These are phyloP conservation scores for Chrysochromulina parva DNA, from an alignment of 78 protist genomes.

Conservation along the genomic window DNA sequence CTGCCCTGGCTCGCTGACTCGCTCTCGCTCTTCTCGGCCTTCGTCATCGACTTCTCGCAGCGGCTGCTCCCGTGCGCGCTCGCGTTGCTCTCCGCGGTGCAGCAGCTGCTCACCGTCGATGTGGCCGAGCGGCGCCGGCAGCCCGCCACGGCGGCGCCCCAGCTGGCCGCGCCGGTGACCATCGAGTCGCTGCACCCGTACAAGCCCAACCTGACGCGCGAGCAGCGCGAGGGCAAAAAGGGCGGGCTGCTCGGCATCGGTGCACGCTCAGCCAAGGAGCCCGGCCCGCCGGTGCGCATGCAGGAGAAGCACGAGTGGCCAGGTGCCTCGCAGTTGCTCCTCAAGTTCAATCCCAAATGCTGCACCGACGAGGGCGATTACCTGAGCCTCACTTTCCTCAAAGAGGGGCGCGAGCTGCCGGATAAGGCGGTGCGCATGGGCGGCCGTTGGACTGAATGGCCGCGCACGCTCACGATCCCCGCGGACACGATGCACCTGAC, in stretches of 20 bases:
- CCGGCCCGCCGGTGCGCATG: too few relatives aligned
- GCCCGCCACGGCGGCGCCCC: neutral
- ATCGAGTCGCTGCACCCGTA: conserved; percentile 10
- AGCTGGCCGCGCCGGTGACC: neutral
- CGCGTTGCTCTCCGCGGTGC: neutral
- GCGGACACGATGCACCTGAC: neutral
- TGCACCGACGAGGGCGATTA: conserved; percentile 22
- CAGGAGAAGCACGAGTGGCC: neutral
- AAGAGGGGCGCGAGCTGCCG: neutral
- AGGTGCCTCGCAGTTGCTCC: conserved; percentile 4
- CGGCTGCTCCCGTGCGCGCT: conserved; percentile 7
- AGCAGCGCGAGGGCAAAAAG: neutral
- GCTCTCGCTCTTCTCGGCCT: conserved; percentile 2
- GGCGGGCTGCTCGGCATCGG: neutral
- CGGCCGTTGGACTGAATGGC: neutral
- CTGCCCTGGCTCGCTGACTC: conserved; percentile 20
- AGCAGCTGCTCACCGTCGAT: neutral
- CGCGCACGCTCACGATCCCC: neutral
- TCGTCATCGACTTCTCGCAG: neutral
- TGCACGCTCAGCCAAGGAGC: neutral
- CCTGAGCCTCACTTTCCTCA: neutral
- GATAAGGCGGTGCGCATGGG: neutral
- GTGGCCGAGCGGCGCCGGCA: too few relatives aligned
- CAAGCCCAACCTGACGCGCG: neutral
- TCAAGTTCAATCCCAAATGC: neutral